A percentile compares a stretch with the other conserved stretches of the same genome.
Evolutionary conservation across 1,284 basidiomycete genomes (phyloP).

Genomic region (Tremellales sp.): DNA sequence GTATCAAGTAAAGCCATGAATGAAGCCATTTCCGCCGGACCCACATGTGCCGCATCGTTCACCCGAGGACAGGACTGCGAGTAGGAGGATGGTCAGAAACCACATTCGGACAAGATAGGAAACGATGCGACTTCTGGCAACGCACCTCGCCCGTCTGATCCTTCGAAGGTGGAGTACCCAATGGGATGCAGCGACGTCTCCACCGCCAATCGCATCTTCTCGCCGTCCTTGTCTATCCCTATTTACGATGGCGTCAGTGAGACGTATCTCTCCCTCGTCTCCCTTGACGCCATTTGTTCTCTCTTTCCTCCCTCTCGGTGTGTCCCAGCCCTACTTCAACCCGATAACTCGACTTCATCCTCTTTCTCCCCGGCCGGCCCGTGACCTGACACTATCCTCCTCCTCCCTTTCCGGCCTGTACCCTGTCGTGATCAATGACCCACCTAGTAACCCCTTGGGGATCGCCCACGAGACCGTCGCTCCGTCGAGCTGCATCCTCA

Average conservation of each 20-base stretch:
- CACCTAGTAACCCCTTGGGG: constrained; percentile 36
- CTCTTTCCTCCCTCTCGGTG: no score
- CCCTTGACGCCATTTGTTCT: no score
- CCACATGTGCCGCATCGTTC: constrained; percentile 31
- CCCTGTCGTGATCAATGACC: neutral
- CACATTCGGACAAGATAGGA: neutral
- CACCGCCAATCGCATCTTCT: constrained; percentile 29
- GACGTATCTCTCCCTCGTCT: neutral
- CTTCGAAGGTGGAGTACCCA: constrained; percentile 31
- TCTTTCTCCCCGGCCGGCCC: no score
- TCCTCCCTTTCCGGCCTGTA: neutral
- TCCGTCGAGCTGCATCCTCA: constrained; percentile 35
- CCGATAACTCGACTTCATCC: no score
- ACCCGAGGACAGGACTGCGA: constrained; percentile 23
- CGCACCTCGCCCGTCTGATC: constrained; percentile 3
- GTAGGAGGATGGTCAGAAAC: neutral
- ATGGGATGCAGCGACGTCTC: constrained; percentile 38
- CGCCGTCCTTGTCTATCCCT: constrained; percentile 31
- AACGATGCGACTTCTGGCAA: no score
- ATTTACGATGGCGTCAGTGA: neutral
- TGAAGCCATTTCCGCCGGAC: neutral
- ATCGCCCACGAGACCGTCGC: constrained; percentile 37
- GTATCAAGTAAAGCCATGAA: neutral
- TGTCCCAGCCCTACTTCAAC: no score
- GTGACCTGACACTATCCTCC: no score